Base-by-base conservation (phyloP, 2,329 filamentous ascomycete species). In the Fusarium denticulatum region DNA sequence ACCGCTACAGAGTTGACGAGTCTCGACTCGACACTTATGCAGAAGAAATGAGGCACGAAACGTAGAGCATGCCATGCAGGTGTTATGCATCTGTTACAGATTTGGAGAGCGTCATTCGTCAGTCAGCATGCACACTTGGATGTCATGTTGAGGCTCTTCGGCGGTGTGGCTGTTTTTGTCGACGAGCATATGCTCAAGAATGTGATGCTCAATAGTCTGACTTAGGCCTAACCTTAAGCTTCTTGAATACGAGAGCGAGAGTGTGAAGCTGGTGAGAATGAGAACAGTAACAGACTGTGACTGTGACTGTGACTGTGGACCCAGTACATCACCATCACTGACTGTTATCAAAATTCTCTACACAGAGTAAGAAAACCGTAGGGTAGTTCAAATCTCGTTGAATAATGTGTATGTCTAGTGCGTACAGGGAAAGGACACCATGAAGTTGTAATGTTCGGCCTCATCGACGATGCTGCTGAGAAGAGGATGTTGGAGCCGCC, bases 141-240 rank as follows among this genome's bases (percentile, higher is more conserved):
- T 52, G 37, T 14, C 32, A 50, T 34, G 28, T 53, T 69, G 67
- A 69, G 65, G 65, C 59, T 69, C 67, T 65, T 69, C 58, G 52
- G 67, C 67, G 65, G 67, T 69, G 65, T 53, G 59, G 24, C 36
- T 53, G 45, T 42, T 59, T 50, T 26, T 64, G 24, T 46, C 32
- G 34, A 37, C 13, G 32, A 28, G 36, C 60, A 46, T 30, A 46
- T 40, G 24, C 26, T 62, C 34, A 26, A 40, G 30, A 39, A 45
- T 52, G 37, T 37, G 18, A 20, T 45, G 4, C 32, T 34, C 39
- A 18, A 32, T 66, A 46, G 16, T 46, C 28, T 37, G 30, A 47
- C 11, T 34, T 46, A 32, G 42, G 28, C 26, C 32, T 20, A 34
- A 34, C 34, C 15, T 26, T 37, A 24, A 40, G 18, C 26, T 20